Evolutionary conservation across 2,329 filamentous ascomycete species (phyloP), one percentile per base, ranked within the genome.

Genomic region (Seiridium cupressi): DNA sequence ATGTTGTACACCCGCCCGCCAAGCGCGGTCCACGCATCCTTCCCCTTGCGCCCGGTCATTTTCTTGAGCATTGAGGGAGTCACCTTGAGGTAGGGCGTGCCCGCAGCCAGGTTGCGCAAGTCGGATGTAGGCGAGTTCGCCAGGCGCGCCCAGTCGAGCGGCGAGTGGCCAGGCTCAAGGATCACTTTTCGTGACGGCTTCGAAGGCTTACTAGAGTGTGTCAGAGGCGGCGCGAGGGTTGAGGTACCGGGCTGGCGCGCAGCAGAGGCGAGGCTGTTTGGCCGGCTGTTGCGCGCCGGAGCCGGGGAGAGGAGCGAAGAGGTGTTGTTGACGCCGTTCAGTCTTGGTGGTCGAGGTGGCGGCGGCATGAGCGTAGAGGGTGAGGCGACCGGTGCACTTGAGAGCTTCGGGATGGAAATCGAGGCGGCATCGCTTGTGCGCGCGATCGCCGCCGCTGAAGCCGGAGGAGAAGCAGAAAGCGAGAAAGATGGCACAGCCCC

Each of bases 1-100:
- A 99, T 89, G 70, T 98, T 98, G 77, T 98, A 99, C 35, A 98
- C 94, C 69, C 91, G 90, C 1, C 94, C 93, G 62, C 92, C 89
- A 62, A 96, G 89, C 1, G 87, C 91, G 62, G 90, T 96, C 95
- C 95, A 99, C 0, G 93, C 92, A 69, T 96, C 91, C 63, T 85
- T 88, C 7, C 92, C 92, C 71, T 90, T 91, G 36, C 94, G 86
- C 0, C 94, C 94, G 44, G 91, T 96, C 76, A 92, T 88, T 44
- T 79, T 76, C 72, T 89, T 89, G 10, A 99, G 82, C 82, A 92
- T 86, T 4, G 88, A 88, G 1, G 94, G 93, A 5, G 93, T 91
- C 42, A 99, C 92, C 51, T 90, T 87, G 47, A 91, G 77, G 80
- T 86, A 81, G 60, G 83, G 78, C 3, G 80, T 76, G 5, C 75